Conservation (phyloP, 179 eudicot genomes). For the Dionaea muscipula region DNA sequence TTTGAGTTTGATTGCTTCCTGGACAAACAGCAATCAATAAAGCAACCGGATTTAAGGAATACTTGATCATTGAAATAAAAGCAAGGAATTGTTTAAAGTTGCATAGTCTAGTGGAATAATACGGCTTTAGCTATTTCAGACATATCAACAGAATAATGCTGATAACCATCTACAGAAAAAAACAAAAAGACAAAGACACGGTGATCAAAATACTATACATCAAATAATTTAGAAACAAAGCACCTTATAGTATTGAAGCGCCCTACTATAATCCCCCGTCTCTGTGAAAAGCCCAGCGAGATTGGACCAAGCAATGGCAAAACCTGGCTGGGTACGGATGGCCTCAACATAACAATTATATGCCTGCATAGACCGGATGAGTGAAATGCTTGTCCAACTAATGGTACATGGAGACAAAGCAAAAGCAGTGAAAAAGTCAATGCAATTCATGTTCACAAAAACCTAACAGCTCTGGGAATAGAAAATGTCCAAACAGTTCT, state of each 20-base stretch:
- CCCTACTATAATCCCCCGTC: conserved; percentile 71
- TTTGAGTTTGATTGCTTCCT: conserved; percentile 90
- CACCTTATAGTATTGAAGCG: conserved; percentile 92
- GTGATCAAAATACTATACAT: conserved; percentile 1
- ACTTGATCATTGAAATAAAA: neutral
- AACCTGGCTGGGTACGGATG: conserved; percentile 70
- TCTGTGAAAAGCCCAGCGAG: conserved; percentile 98
- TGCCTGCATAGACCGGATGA: conserved; percentile 41
- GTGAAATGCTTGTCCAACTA: neutral
- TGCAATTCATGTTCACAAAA: no score
- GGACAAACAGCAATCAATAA: conserved; percentile 3
- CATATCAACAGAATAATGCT: no score
- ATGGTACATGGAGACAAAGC: no score
- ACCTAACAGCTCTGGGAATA: no score
- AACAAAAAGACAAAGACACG: no score
- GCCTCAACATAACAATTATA: conserved; percentile 87
- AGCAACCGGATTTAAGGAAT: neutral
- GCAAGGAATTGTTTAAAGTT: neutral
- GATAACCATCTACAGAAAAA: no score
- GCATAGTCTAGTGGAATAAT: neutral
- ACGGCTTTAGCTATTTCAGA: no score
- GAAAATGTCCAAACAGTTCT: no score
- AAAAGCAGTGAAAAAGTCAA: no score
- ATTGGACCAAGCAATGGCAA: conserved; percentile 94
- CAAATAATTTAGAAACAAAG: neutral